Conservation (phyloP, 2,329 filamentous ascomycete species). For the Colletotrichum filicis region DNA sequence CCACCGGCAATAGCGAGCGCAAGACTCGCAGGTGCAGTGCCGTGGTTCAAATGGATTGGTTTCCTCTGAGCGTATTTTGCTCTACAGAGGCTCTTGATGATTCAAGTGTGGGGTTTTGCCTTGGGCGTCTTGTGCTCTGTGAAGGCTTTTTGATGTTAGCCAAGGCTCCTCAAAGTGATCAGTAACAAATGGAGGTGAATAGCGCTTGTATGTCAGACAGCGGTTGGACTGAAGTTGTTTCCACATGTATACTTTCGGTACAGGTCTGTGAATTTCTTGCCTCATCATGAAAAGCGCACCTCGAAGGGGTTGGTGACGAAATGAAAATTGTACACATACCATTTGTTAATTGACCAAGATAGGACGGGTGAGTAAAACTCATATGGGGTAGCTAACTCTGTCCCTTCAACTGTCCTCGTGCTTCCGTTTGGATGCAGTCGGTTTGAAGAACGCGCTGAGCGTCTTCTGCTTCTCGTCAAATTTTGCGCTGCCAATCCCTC, state of each 20-base stretch:
- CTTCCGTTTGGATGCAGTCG: slow-evolving; percentile 61
- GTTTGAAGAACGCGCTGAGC: slow-evolving; percentile 78
- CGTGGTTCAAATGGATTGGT: no score
- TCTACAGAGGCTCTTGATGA: no score
- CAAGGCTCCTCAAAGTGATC: neutral
- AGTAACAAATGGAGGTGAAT: slow-evolving; percentile 21
- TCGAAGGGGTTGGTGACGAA: slow-evolving; percentile 15
- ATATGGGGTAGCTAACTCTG: neutral
- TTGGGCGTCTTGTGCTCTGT: no score
- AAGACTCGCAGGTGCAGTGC: no score
- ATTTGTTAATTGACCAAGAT: slow-evolving; percentile 32
- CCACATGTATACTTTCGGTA: slow-evolving; percentile 78
- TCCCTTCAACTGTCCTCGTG: slow-evolving; percentile 42
- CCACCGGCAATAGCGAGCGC: no score
- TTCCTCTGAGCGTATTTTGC: no score
- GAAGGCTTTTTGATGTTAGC: slow-evolving; percentile 4
- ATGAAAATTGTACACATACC: slow-evolving; percentile 49
- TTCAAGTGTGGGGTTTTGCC: no score
- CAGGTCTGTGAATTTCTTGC: slow-evolving; percentile 83
- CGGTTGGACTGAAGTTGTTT: slow-evolving; percentile 81
- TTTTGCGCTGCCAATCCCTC: slow-evolving; percentile 82
- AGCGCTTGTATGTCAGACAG: slow-evolving; percentile 71
- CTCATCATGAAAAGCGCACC: slow-evolving; percentile 74
- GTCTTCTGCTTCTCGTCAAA: slow-evolving; percentile 82
- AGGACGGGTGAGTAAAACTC: neutral